phyloP scores from a whole-genome alignment of 1,284 basidiomycete species.

The Somion occarium region DNA sequence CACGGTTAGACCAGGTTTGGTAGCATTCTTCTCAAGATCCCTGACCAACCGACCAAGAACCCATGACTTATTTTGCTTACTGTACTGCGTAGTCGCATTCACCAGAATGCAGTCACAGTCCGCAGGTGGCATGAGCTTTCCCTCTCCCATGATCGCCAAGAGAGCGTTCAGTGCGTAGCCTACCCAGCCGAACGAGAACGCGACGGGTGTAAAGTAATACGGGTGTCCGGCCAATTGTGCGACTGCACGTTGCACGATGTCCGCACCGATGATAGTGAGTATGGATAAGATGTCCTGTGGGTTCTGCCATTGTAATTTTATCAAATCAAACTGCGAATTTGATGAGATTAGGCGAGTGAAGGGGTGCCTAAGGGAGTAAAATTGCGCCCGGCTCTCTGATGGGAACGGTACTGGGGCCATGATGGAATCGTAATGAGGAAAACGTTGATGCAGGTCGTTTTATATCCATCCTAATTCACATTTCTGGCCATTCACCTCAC shows the following conservation, averaged over 20 bases:
- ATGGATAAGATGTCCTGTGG: slow-evolving; percentile 27
- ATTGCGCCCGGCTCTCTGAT: too few relatives aligned
- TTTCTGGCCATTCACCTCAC: too few relatives aligned
- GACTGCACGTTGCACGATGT: slow-evolving; percentile 29
- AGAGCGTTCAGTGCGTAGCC: slow-evolving; percentile 29
- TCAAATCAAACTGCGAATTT: slow-evolving; percentile 11
- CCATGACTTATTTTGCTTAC: slow-evolving; percentile 27
- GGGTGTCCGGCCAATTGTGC: slow-evolving; percentile 26
- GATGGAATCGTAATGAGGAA: too few relatives aligned
- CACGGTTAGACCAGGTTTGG: slow-evolving; percentile 15
- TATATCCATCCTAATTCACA: too few relatives aligned
- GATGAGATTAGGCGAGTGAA: not conserved
- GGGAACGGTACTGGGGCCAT: too few relatives aligned
- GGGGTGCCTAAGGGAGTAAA: too few relatives aligned
- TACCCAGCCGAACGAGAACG: slow-evolving; percentile 36
- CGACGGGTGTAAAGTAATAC: slow-evolving; percentile 26
- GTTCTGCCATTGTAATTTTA: slow-evolving; percentile 24
- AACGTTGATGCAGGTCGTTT: too few relatives aligned
- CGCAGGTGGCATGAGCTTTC: slow-evolving; percentile 26
- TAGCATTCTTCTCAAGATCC: slow-evolving; percentile 17
- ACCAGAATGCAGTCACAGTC: slow-evolving; percentile 23
- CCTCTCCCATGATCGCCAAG: slow-evolving; percentile 24
- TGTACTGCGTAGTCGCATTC: slow-evolving; percentile 24
- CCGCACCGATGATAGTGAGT: slow-evolving; percentile 31
- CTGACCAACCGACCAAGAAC: slow-evolving; percentile 27